phyloP scores from a whole-genome alignment of 176 grass and related monocot species.

The Musa itinerans region DNA sequence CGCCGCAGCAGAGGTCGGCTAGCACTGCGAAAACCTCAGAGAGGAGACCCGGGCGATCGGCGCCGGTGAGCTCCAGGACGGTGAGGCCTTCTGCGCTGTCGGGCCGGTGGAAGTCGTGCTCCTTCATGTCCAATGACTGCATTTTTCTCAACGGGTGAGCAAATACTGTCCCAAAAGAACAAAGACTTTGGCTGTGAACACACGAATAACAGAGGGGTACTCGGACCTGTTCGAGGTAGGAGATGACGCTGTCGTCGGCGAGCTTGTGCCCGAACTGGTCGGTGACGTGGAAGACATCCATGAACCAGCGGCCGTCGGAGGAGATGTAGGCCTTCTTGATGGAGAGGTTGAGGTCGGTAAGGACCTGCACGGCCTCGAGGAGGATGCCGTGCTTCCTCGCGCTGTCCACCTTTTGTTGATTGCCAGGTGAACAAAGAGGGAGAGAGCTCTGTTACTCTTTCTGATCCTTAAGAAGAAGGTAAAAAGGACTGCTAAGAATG shows the following conservation, averaged over 20 bases:
- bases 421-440: background rate
- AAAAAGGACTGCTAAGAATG: background rate
- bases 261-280: constrained; percentile 28
- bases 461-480: background rate
- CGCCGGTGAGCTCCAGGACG: constrained; percentile 10
- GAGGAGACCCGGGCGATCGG: constrained; percentile 14
- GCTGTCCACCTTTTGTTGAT: constrained; percentile 9
- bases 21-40: constrained; percentile 19
- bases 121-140: constrained; percentile 11
- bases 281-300: constrained; percentile 98
- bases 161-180: background rate
- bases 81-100: background rate
- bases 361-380: constrained; percentile 58
- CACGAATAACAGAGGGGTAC: background rate
- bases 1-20: constrained; percentile 10
- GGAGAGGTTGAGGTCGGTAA: constrained; percentile 71
- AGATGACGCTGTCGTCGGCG: constrained; percentile 14
- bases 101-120: background rate
- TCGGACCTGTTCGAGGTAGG: constrained; percentile 12
- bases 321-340: constrained; percentile 95
- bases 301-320: constrained; percentile 96
- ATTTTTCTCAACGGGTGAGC: background rate
- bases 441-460: background rate
- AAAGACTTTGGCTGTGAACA: background rate
- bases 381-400: constrained; percentile 21